phyloP scores from a whole-genome alignment of 768 basidiomycete genomes.

The Polyporus arcularius region DNA sequence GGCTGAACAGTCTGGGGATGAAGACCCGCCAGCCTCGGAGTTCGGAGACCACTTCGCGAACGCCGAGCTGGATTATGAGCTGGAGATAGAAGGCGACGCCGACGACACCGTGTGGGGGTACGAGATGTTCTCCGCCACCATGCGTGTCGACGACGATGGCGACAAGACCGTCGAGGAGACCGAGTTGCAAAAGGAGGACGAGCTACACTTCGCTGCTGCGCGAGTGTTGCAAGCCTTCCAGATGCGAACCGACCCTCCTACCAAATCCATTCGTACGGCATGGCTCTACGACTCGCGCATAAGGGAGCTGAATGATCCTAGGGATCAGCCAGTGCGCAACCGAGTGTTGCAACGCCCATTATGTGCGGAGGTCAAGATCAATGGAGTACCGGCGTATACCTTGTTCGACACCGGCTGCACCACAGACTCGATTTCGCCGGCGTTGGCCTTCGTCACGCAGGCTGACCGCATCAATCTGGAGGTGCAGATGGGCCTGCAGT shows the following conservation, averaged over 20 bases:
- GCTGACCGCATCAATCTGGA: slow-evolving; percentile 15
- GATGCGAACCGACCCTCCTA: neutral
- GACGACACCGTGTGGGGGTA: neutral
- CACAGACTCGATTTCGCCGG: slow-evolving; percentile 24
- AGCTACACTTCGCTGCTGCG: neutral
- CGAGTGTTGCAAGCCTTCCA: neutral
- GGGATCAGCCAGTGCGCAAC: neutral
- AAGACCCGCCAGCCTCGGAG: too few relatives aligned
- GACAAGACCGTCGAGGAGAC: neutral
- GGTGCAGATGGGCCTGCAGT: slow-evolving; percentile 27
- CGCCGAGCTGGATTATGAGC: too few relatives aligned
- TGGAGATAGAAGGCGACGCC: too few relatives aligned
- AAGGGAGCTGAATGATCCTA: neutral
- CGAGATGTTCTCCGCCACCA: neutral
- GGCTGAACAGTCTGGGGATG: too few relatives aligned
- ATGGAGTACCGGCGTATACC: slow-evolving; percentile 18
- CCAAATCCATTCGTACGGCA: neutral
- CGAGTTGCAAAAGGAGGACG: neutral
- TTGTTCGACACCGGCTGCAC: slow-evolving; percentile 30
- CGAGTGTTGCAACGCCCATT: neutral
- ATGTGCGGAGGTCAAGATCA: slow-evolving; percentile 1
- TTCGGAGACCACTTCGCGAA: too few relatives aligned
- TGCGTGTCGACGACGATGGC: neutral
- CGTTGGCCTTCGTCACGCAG: slow-evolving; percentile 21
- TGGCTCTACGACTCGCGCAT: neutral